Conservation (phyloP, 2,329 filamentous ascomycete species). For the Neofusicoccum parvum region DNA sequence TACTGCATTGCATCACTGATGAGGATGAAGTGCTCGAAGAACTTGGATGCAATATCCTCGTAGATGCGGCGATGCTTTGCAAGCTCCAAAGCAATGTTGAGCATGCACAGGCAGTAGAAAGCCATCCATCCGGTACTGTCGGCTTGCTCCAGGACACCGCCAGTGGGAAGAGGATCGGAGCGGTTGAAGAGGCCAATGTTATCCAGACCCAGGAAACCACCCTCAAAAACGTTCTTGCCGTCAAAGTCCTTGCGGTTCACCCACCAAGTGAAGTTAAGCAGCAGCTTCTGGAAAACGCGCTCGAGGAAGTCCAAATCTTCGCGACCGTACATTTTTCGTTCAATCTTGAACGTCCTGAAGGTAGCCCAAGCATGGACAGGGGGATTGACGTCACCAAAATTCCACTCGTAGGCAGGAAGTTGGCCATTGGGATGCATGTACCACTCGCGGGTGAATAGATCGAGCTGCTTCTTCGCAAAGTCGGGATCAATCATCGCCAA, state of each 20-base stretch:
- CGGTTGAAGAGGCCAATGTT: constrained; percentile 98
- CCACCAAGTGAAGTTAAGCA: constrained; percentile 99
- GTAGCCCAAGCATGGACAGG: constrained; percentile 96
- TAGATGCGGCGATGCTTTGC: constrained; percentile 94
- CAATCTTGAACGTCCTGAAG: constrained; percentile 96
- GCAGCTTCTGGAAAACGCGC: constrained; percentile 91
- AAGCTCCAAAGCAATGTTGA: constrained; percentile 93
- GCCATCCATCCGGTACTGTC: constrained; percentile 99
- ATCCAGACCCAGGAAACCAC: constrained; percentile 91
- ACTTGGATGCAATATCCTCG: constrained; percentile 96
- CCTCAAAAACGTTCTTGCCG: constrained; percentile 96
- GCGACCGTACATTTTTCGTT: constrained; percentile 93
- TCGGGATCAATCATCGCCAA: constrained; percentile 97
- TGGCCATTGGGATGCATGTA: constrained; percentile 98
- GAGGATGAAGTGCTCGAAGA: constrained; percentile 98
- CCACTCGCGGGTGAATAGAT: constrained; percentile 95
- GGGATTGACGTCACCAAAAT: constrained; percentile 95
- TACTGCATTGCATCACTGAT: constrained; percentile 95
- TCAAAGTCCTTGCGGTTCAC: constrained; percentile 94
- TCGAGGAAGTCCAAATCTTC: constrained; percentile 96
- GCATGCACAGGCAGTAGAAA: constrained; percentile 94
- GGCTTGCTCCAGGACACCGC: constrained; percentile 90
- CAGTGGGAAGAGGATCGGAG: constrained; percentile 90
- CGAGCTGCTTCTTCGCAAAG: constrained; percentile 96
- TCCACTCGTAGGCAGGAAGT: constrained; percentile 93